Conservation (phyloP, 106 monocot species). For the Ottelia alismoides region DNA sequence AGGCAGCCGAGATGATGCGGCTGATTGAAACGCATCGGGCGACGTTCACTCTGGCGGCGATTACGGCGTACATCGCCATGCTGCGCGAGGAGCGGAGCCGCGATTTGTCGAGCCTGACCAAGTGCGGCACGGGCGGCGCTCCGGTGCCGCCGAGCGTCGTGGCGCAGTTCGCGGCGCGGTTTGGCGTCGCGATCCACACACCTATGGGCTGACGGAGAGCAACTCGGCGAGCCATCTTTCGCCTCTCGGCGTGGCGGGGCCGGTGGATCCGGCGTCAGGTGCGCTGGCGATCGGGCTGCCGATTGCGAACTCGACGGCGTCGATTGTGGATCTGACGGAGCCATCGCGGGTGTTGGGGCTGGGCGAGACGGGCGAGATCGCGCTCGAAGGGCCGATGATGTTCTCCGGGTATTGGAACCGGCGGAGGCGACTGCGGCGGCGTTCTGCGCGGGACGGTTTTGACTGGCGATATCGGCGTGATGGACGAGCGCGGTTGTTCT, state of each 20-base stretch:
- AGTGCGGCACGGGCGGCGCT: too few species aligned
- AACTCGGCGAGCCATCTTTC: slow-evolving; percentile 20
- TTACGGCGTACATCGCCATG: too few species aligned
- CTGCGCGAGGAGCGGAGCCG: too few species aligned
- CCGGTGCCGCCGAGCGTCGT: too few species aligned
- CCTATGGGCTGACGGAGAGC: slow-evolving; percentile 38
- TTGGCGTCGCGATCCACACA: slow-evolving; percentile 84
- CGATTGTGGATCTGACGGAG: too few species aligned
- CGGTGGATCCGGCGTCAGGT: slow-evolving; percentile 56
- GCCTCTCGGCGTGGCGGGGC: slow-evolving; percentile 29
- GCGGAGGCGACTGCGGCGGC: slow-evolving; percentile 26
- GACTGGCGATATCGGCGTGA: slow-evolving; percentile 72
- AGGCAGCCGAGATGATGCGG: too few species aligned
- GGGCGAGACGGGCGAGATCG: slow-evolving; percentile 69
- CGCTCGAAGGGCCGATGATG: slow-evolving; percentile 59
- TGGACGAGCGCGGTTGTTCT: slow-evolving; percentile 67
- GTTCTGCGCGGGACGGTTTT: slow-evolving; percentile 60
- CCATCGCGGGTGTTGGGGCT: slow-evolving; percentile 48
- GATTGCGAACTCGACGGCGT: slow-evolving; percentile 27
- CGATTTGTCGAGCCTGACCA: too few species aligned
- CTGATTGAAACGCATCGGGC: too few species aligned
- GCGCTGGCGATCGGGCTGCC: slow-evolving; percentile 46
- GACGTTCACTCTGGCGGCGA: too few species aligned
- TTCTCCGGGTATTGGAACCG: slow-evolving; percentile 88
- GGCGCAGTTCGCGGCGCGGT: too few species aligned